phyloP scores from a whole-genome alignment of 2,329 filamentous ascomycete species.

The Fusarium sp. region DNA sequence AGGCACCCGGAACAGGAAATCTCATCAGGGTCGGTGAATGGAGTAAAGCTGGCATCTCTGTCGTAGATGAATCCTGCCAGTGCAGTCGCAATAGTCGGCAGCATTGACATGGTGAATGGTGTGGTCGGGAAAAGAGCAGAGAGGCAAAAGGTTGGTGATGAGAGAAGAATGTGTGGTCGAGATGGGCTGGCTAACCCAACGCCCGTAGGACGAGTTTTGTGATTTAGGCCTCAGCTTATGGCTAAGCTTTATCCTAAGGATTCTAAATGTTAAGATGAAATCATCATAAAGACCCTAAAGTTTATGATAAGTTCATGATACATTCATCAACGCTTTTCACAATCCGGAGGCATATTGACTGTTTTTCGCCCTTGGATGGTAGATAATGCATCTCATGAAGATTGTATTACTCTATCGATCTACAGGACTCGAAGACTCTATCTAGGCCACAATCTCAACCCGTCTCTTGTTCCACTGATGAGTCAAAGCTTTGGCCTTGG shows the following conservation, averaged over 20 bases:
- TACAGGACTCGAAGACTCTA: neutral
- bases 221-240: neutral
- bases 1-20: neutral
- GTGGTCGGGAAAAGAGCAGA: rapidly evolving
- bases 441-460: neutral
- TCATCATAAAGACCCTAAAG: neutral
- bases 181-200: too few species aligned
- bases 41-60: rapidly evolving
- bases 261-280: rapidly evolving
- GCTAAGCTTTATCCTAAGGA: neutral
- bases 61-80: neutral
- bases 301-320: neutral
- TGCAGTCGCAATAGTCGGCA: neutral
- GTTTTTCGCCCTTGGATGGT: too few species aligned
- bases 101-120: neutral
- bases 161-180: neutral
- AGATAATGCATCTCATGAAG: too few species aligned
- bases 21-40: neutral
- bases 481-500: conserved; percentile 47
- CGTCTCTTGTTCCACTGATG: conserved; percentile 53
- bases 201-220: neutral
- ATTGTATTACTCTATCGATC: neutral
- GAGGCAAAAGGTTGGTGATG: neutral
- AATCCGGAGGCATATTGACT: too few species aligned
- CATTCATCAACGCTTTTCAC: too few species aligned